phyloP scores from a whole-genome alignment of 176 grass and related monocot species.

The Phoenix dactylifera region DNA sequence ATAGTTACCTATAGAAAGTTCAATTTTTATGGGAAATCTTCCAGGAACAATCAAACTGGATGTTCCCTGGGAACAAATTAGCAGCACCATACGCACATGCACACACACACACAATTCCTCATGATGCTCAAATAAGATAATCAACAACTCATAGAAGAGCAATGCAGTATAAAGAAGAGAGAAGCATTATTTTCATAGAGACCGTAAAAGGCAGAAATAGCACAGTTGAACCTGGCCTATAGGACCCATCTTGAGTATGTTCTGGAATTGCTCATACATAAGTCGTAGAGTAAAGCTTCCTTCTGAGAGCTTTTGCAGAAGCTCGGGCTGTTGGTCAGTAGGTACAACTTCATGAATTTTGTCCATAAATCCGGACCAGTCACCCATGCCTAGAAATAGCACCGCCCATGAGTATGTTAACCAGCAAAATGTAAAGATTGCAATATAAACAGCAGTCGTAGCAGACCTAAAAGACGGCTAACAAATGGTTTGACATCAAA shows the following conservation, averaged over 20 bases:
- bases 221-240: conserved; percentile 51
- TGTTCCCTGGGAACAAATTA: no score
- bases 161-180: no score
- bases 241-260: conserved; percentile 91
- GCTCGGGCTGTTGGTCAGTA: conserved; percentile 88
- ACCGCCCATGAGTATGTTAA: conserved; percentile 1
- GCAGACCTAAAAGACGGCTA: conserved; percentile 70
- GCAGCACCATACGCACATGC: no score
- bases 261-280: conserved; percentile 91
- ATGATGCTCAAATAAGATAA: no score
- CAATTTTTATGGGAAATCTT: no score
- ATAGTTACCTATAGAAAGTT: no score
- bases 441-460: background rate
- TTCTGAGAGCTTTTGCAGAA: conserved; percentile 82
- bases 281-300: conserved; percentile 88
- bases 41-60: no score
- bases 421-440: conserved; percentile 1
- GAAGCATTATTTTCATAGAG: no score
- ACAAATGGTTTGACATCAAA: conserved; percentile 97
- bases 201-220: no score
- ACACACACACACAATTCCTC: no score
- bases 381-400: conserved; percentile 57
- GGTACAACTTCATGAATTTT: conserved; percentile 92
- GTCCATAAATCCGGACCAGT: conserved; percentile 89
- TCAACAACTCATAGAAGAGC: no score